Conservation (phyloP, 306 rosid species). For the Echinosophora koreensis region DNA sequence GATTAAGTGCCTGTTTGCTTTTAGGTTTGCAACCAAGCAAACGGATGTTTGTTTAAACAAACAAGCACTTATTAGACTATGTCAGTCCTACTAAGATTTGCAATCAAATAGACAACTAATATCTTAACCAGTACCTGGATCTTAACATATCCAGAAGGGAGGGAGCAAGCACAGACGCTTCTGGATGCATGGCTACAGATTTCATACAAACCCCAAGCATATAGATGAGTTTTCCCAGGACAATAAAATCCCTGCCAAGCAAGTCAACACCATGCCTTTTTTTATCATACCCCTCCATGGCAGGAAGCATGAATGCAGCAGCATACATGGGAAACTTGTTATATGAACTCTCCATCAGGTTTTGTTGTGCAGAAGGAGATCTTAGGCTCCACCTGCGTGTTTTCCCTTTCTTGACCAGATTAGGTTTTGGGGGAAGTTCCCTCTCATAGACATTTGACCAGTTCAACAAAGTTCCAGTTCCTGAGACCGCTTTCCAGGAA, state of each 20-base stretch:
- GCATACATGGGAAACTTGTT: constrained; percentile 95
- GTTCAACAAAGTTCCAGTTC: constrained; percentile 69
- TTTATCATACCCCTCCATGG: constrained; percentile 94
- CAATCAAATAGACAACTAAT: constrained; percentile 37
- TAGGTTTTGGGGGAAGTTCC: constrained; percentile 75
- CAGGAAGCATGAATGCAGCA: constrained; percentile 98
- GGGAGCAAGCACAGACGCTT: constrained; percentile 83
- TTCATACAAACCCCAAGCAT: constrained; percentile 97
- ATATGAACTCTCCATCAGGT: constrained; percentile 71
- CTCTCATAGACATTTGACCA: constrained; percentile 91
- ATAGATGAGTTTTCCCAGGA: constrained; percentile 84
- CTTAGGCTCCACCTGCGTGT: constrained; percentile 81
- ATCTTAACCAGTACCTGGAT: constrained; percentile 68
- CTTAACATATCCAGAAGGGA: constrained; percentile 84
- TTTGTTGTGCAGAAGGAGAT: constrained; percentile 55
- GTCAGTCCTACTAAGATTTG: constrained; percentile 26
- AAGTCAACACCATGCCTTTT: constrained; percentile 93
- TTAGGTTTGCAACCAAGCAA: too few relatives aligned
- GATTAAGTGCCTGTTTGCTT: not conserved
- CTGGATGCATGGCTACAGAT: constrained; percentile 96
- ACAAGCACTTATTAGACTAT: not conserved
- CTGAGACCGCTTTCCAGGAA: constrained; percentile 85
- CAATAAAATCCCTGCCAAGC: constrained; percentile 90
- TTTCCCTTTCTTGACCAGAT: constrained; percentile 80
- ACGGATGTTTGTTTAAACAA: too few relatives aligned